phyloP scores from a whole-genome alignment of 2,329 filamentous ascomycete species.

The Exserohilum rostratum region DNA sequence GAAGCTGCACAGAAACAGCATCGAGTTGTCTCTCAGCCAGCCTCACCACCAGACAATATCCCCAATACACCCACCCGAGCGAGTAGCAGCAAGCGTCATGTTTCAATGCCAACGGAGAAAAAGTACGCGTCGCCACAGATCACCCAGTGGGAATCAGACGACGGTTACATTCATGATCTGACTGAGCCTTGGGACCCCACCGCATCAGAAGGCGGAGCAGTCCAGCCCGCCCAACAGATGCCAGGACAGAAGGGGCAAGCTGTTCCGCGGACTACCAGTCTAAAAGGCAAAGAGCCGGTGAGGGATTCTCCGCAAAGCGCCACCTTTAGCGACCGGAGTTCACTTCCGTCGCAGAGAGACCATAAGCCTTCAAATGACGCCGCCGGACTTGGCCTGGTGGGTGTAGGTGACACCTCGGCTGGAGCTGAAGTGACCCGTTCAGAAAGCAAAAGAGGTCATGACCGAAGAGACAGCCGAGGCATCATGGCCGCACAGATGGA shows the following conservation, averaged over 20 bases:
- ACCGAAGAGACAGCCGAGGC: conserved; percentile 41
- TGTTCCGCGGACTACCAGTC: conserved; percentile 30
- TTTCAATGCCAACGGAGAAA: conserved; percentile 40
- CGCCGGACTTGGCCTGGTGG: conserved; percentile 41
- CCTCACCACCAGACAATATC: conserved; percentile 17
- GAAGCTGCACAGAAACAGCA: conserved; percentile 40
- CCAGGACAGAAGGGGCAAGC: conserved; percentile 34
- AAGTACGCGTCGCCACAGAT: conserved; percentile 28
- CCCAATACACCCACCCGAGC: conserved; percentile 20
- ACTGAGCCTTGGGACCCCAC: conserved; percentile 46
- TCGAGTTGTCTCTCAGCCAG: conserved; percentile 39
- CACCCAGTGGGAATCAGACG: conserved; percentile 38
- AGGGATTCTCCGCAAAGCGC: conserved; percentile 30
- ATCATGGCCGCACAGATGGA: conserved; percentile 46
- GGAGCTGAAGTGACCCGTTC: conserved; percentile 41
- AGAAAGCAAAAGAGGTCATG: conserved; percentile 39
- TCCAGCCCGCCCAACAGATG: conserved; percentile 23
- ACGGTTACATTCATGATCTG: conserved; percentile 37
- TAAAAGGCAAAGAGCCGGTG: conserved; percentile 44
- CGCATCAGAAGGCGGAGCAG: conserved; percentile 21
- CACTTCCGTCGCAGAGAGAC: conserved; percentile 25
- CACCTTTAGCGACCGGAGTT: conserved; percentile 42
- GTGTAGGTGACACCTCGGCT: conserved; percentile 36
- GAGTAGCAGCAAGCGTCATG: conserved; percentile 36
- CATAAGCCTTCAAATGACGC: conserved; percentile 32